phyloP scores from a whole-genome alignment of 495 filamentous ascomycete species.

The Penicillium ochrochloron region DNA sequence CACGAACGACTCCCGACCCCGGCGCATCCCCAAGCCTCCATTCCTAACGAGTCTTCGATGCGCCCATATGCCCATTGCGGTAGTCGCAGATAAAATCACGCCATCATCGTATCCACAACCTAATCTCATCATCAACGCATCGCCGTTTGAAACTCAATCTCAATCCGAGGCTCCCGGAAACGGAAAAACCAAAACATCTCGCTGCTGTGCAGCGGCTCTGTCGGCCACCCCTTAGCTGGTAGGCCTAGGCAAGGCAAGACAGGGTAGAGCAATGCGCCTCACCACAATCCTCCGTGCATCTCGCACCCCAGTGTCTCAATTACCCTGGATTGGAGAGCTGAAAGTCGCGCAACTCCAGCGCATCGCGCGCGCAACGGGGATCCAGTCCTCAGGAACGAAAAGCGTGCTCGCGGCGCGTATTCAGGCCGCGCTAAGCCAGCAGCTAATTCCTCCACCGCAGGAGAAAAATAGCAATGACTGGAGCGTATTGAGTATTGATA shows the following conservation, averaged over 20 bases:
- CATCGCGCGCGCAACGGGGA: constrained; percentile 57
- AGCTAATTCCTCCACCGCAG: not conserved
- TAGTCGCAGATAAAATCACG: not conserved
- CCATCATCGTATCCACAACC: not conserved
- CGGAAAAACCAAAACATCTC: constrained; percentile 13
- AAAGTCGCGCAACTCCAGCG: constrained; percentile 53
- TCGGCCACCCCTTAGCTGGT: not conserved
- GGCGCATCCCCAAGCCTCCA: constrained; percentile 2
- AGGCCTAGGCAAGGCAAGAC: not conserved
- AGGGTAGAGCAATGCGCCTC: constrained; percentile 21
- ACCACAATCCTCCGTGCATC: constrained; percentile 4
- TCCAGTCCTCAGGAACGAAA: constrained; percentile 57
- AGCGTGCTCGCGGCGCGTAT: constrained; percentile 37
- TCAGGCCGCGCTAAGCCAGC: constrained; percentile 23
- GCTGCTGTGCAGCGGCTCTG: not conserved
- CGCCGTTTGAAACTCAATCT: not conserved
- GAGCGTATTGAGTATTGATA: constrained; percentile 79
- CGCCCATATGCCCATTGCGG: not conserved
- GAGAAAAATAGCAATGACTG: constrained; percentile 8
- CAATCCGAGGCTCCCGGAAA: not conserved
- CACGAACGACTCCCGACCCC: constrained; percentile 11
- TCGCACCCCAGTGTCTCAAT: not conserved
- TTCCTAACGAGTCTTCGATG: not conserved
- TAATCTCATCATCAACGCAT: not conserved
- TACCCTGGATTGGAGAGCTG: constrained; percentile 42